phyloP scores from a whole-genome alignment of 1,139 yeast genomes.

The Diutina siamensis region DNA sequence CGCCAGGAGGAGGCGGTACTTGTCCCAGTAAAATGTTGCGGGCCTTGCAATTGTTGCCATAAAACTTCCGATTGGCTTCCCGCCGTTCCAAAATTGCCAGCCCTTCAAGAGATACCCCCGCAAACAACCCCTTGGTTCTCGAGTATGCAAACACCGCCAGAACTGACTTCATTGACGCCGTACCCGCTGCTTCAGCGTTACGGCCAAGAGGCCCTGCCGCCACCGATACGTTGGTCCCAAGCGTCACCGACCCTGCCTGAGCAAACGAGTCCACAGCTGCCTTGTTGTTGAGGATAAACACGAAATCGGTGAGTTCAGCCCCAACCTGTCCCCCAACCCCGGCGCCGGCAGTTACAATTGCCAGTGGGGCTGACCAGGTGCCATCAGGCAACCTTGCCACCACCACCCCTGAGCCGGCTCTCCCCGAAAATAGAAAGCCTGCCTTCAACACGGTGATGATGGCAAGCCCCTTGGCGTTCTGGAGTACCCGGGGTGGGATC shows the following conservation, averaged over 20 bases:
- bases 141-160: constrained; percentile 92
- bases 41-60: constrained; percentile 81
- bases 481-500: constrained; percentile 80
- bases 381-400: constrained; percentile 94
- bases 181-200: constrained; percentile 96
- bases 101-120: constrained; percentile 95
- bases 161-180: constrained; percentile 79
- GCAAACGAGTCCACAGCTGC: constrained; percentile 93
- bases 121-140: constrained; percentile 91
- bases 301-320: constrained; percentile 93
- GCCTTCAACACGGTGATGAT: constrained; percentile 88
- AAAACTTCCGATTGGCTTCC: constrained; percentile 92
- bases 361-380: constrained; percentile 97
- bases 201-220: constrained; percentile 99
- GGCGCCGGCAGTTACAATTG: constrained; percentile 92
- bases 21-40: constrained; percentile 72
- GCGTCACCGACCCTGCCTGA: constrained; percentile 84
- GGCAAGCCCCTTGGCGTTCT: constrained; percentile 89
- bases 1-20: constrained; percentile 89
- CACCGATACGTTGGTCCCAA: constrained; percentile 89
- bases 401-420: constrained; percentile 96
- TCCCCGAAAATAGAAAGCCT: constrained; percentile 88
- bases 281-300: constrained; percentile 74
- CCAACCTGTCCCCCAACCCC: constrained; percentile 99
- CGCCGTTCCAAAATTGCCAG: constrained; percentile 91